Evolutionary conservation across 192 early-diverging fungal genomes (phyloP).

Genomic region (Martensiomyces pterosporus): DNA sequence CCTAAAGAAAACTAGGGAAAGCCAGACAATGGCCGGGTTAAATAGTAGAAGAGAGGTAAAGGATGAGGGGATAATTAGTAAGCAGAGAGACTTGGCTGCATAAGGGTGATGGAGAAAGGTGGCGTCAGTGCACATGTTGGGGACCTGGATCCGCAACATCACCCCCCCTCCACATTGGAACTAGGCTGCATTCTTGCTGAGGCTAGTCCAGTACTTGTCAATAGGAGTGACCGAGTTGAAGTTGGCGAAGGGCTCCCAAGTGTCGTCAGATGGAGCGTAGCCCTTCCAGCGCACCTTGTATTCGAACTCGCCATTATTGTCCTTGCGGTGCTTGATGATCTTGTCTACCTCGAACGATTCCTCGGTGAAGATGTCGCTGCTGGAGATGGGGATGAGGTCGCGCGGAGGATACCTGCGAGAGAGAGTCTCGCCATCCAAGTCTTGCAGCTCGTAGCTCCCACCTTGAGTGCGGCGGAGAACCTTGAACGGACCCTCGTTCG

Average conservation of each 20-base stretch:
- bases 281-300: background rate
- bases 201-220: too few relatives aligned
- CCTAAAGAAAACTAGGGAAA: too few relatives aligned
- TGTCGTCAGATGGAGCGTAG: background rate
- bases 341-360: constrained; percentile 17
- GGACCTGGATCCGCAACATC: too few relatives aligned
- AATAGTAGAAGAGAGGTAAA: too few relatives aligned
- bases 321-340: constrained; percentile 7
- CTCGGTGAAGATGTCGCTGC: constrained; percentile 1
- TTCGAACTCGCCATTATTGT: background rate
- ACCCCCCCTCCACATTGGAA: too few relatives aligned
- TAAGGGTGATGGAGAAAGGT: too few relatives aligned
- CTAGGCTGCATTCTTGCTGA: too few relatives aligned
- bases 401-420: constrained; percentile 10
- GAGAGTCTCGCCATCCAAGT: constrained; percentile 16
- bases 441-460: constrained; percentile 19
- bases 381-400: constrained; percentile 15
- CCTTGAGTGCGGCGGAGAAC: constrained; percentile 5
- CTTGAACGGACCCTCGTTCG: constrained; percentile 29
- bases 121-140: too few relatives aligned
- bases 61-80: too few relatives aligned
- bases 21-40: too few relatives aligned
- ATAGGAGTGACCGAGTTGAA: too few relatives aligned
- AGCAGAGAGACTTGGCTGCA: too few relatives aligned
- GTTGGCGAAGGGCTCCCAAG: background rate